These are phyloP conservation scores for Henningerozyma blattae DNA, from an alignment of 805 yeast genomes.

Conservation along the genomic window DNA sequence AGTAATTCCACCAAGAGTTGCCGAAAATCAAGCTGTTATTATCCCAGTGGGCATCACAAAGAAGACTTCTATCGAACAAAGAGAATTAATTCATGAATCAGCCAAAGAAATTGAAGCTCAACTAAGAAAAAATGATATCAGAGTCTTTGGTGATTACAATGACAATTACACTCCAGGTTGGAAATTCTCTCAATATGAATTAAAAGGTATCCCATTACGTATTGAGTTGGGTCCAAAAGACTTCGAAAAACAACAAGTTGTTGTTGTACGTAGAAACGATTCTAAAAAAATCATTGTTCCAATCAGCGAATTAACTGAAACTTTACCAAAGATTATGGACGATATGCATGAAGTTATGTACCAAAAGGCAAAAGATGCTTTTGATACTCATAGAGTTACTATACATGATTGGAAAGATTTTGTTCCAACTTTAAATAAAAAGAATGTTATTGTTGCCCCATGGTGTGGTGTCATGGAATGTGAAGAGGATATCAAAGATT, in stretches of 20 bases:
- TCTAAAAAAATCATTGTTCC: conserved; percentile 61
- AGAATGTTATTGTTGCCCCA: conserved; percentile 86
- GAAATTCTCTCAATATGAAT: conserved; percentile 96
- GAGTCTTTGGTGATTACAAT: conserved; percentile 79
- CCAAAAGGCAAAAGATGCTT: conserved; percentile 66
- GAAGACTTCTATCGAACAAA: conserved; percentile 69
- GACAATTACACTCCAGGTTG: conserved; percentile 96
- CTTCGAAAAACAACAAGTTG: conserved; percentile 61
- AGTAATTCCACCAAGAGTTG: conserved; percentile 94
- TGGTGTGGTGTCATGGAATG: conserved; percentile 95
- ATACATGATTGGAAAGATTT: conserved; percentile 86
- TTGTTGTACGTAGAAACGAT: conserved; percentile 89
- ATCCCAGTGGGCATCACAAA: conserved; percentile 92
- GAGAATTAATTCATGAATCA: conserved; percentile 54
- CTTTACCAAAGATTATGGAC: conserved; percentile 68
- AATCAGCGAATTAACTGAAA: conserved; percentile 40
- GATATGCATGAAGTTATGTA: conserved; percentile 68
- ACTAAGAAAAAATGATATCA: conserved; percentile 49
- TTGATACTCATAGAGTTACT: conserved; percentile 70
- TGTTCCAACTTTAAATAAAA: conserved; percentile 81
- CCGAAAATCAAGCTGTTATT: conserved; percentile 83
- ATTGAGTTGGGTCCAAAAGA: conserved; percentile 96
- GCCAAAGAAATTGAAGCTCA: conserved; percentile 57
- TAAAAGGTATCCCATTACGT: conserved; percentile 90
- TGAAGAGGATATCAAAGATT: conserved; percentile 94